Percentiles rank a stretch among this genome's conserved stretches.
These are phyloP conservation scores for Diaporthe helianthi DNA, from an alignment of 2,329 filamentous ascomycete genomes.

Conservation along the genomic window DNA sequence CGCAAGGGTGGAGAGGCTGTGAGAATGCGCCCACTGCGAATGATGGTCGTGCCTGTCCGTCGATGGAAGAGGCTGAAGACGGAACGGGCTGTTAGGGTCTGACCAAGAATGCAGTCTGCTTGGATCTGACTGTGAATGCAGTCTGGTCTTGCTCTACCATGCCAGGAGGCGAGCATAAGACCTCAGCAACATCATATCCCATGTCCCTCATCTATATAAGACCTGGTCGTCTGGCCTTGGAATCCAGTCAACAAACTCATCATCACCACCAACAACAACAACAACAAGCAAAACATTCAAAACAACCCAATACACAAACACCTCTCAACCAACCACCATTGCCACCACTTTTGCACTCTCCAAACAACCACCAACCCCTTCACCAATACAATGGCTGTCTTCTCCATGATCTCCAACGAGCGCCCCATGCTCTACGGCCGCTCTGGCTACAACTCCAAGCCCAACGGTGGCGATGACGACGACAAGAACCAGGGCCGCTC, in stretches of 20 bases:
- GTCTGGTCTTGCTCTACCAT: background rate
- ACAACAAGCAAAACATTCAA: conserved; percentile 29
- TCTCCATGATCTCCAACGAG: conserved; percentile 43
- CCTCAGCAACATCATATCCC: conserved; percentile 26
- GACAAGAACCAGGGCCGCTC: conserved; percentile 52
- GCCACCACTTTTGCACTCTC: conserved; percentile 4
- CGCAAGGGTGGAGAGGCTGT: conserved; percentile 32
- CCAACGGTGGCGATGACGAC: conserved; percentile 41
- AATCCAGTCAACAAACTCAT: conserved; percentile 36
- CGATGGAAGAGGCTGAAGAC: conserved; percentile 33
- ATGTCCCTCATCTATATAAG: conserved; percentile 39
- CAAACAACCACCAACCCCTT: conserved; percentile 31
- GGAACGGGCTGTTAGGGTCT: conserved; percentile 28
- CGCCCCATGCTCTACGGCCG: conserved; percentile 50
- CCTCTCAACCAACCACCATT: conserved; percentile 10
- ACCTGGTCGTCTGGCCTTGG: conserved; percentile 34
- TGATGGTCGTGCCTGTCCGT: conserved; percentile 18
- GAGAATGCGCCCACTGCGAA: conserved; percentile 15
- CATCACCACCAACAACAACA: conserved; percentile 38
- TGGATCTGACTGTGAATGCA: conserved; percentile 5
- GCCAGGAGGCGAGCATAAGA: conserved; percentile 22
- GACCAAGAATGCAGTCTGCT: conserved; percentile 3
- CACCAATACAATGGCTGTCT: conserved; percentile 48
- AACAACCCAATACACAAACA: conserved; percentile 30
- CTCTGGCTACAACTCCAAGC: conserved; percentile 51